Base-by-base conservation (phyloP, 768 basidiomycete species). In the Leccinellum albellum region DNA sequence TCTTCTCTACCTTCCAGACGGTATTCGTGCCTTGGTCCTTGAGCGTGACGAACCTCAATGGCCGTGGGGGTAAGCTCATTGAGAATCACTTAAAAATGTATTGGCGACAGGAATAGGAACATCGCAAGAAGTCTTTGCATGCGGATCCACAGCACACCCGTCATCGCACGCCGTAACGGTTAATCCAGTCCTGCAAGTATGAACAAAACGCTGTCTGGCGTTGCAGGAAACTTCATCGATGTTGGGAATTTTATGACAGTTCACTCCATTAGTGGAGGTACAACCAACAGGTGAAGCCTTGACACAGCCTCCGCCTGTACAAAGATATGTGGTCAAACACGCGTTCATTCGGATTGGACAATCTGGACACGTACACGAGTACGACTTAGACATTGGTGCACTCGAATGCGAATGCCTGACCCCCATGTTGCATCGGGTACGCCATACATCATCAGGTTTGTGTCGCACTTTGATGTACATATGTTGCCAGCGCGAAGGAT, bases 261-360 rank as follows among this genome's bases (percentile, higher is more conserved):
- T 70, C 15, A 66, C 61, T 5, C 74, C 75, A 1, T 4, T 21
- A 0, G 51, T 51, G 5, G 61, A 55, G 9, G 59, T 45, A 17
- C 46, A 37, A n/a, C 60, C 61, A 33, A 66, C 64, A 21, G 67
- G 59, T 42, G 64, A 61, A 3, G 62, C 56, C 44, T 66, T 57
- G 51, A 64, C 60, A 45, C 75, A 76, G 1, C 75, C 75, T 3
- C 76, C 75, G 49, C 75, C 75, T 76, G 48, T 7, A 24, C 5
- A 42, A 21, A 28, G 7, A 4, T 8, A n/a, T 1, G 21, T 17
- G 24, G 13, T 53, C 14, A 54, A 45, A 6, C 5, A 15, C 8
- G 23, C 3, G 3, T 6, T 4, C 6, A 5, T 24, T 13, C 44
- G 8, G 50, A 35, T 24, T 6, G 6, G 10, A 3, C 12, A 37